These are phyloP conservation scores for Curvularia lunata DNA, from an alignment of 2,329 filamentous ascomycete genomes.

Conservation along the genomic window DNA sequence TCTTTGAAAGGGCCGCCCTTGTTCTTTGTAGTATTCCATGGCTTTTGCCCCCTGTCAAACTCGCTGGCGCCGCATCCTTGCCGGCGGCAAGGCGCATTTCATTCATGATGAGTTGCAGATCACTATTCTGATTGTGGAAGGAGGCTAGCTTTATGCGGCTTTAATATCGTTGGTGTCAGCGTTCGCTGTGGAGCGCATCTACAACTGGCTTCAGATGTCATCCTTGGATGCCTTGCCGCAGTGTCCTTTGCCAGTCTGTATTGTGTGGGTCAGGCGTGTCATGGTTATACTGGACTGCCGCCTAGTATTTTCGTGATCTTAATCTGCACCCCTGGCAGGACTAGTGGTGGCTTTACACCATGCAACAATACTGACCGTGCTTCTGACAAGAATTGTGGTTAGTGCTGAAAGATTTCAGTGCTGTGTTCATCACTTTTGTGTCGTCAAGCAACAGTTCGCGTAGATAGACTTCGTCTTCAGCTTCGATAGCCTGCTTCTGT, in stretches of 20 bases:
- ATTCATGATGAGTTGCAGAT: constrained; percentile 27
- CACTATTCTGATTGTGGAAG: constrained; percentile 22
- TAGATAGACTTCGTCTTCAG: constrained; percentile 25
- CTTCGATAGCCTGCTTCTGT: constrained; percentile 33
- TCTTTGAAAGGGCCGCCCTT: constrained; percentile 12
- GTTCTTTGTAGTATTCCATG: constrained; percentile 13
- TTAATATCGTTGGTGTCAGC: constrained; percentile 34
- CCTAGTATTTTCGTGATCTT: constrained; percentile 23
- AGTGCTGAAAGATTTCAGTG: constrained; percentile 22
- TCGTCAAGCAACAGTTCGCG: constrained; percentile 16
- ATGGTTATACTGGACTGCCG: constrained; percentile 28
- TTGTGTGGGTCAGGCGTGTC: constrained; percentile 33
- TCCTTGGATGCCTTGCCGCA: constrained; percentile 21
- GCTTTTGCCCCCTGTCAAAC: constrained; percentile 29
- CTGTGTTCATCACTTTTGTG: constrained; percentile 21
- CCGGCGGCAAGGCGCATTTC: constrained; percentile 17
- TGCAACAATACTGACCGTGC: constrained; percentile 24
- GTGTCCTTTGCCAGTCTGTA: constrained; percentile 24
- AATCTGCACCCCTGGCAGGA: constrained; percentile 24
- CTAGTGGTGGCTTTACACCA: constrained; percentile 21
- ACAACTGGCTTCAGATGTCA: constrained; percentile 30
- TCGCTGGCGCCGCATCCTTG: constrained; percentile 23
- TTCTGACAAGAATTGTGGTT: constrained; percentile 28
- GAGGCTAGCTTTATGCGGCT: constrained; percentile 35
- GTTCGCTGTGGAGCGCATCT: constrained; percentile 27